These are phyloP conservation scores for Hypoxylon crocopeplum DNA, from an alignment of 495 filamentous ascomycete species.

Conservation along the genomic window DNA sequence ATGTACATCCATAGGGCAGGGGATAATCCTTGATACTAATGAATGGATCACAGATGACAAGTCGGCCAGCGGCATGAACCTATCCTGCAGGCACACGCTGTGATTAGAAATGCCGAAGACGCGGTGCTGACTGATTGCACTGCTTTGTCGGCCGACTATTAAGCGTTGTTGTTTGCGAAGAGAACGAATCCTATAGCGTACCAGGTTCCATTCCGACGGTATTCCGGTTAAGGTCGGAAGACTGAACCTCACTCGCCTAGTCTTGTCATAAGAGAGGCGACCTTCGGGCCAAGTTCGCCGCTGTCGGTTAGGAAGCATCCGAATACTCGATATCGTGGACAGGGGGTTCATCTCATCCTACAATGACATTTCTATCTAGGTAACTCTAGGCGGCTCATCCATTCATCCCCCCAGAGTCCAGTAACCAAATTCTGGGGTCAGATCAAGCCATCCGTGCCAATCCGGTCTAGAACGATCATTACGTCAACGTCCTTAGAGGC, in stretches of 20 bases:
- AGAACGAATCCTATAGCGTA: background rate
- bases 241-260: background rate
- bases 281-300: no score
- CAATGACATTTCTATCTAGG: conserved; percentile 10
- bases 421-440: conserved; percentile 22
- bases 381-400: conserved; percentile 27
- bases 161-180: background rate
- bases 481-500: conserved; percentile 24
- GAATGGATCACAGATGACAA: background rate
- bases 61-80: conserved; percentile 17
- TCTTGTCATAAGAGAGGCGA: no score
- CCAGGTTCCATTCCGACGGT: background rate
- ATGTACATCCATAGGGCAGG: no score
- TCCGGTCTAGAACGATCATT: conserved; percentile 29
- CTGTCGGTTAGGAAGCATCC: no score
- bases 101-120: conserved; percentile 34
- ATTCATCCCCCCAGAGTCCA: conserved; percentile 8
- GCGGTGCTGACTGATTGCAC: conserved; percentile 9
- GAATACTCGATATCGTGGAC: background rate
- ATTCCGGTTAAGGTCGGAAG: background rate
- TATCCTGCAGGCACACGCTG: conserved; percentile 16
- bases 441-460: conserved; percentile 15
- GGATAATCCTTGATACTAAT: conserved; percentile 1
- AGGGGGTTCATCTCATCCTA: no score
- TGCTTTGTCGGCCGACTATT: no score